phyloP scores from a whole-genome alignment of 1,284 basidiomycete species.

The Puccinia hordei region DNA sequence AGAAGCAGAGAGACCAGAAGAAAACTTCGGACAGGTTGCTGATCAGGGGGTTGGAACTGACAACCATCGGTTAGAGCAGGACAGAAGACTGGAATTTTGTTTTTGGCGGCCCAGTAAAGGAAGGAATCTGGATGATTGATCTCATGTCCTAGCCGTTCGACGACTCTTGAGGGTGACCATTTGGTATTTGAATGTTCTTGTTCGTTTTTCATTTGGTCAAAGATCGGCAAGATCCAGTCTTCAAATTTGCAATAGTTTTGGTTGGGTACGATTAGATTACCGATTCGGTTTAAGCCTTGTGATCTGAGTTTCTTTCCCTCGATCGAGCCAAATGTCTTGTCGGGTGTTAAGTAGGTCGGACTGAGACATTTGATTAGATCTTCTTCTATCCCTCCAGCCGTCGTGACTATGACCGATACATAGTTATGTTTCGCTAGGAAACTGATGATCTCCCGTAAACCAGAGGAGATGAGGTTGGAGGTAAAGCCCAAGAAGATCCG shows the following conservation, averaged over 20 bases:
- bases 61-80: conserved; percentile 59
- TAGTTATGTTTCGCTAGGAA: conserved; percentile 59
- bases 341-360: conserved; percentile 55
- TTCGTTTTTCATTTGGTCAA: conserved; percentile 58
- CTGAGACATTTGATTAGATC: conserved; percentile 60
- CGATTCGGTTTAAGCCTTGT: conserved; percentile 59
- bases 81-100: conserved; percentile 60
- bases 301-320: conserved; percentile 56
- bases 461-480: conserved; percentile 59
- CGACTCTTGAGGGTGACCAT: conserved; percentile 59
- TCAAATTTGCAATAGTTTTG: conserved; percentile 61
- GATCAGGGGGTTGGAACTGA: conserved; percentile 14
- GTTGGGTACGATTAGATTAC: conserved; percentile 60
- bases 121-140: conserved; percentile 59
- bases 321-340: conserved; percentile 57
- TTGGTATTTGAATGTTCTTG: conserved; percentile 56
- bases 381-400: conserved; percentile 59
- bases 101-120: conserved; percentile 59
- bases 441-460: conserved; percentile 59
- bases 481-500: conserved; percentile 59
- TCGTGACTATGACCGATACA: conserved; percentile 59
- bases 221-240: conserved; percentile 60
- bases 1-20: no score
- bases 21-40: neutral
- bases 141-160: conserved; percentile 58